Evolutionary conservation across 164 flowering plant genomes (phyloP), one percentile per base, ranked within the genome.

Genomic region (Umbellularia californica): DNA sequence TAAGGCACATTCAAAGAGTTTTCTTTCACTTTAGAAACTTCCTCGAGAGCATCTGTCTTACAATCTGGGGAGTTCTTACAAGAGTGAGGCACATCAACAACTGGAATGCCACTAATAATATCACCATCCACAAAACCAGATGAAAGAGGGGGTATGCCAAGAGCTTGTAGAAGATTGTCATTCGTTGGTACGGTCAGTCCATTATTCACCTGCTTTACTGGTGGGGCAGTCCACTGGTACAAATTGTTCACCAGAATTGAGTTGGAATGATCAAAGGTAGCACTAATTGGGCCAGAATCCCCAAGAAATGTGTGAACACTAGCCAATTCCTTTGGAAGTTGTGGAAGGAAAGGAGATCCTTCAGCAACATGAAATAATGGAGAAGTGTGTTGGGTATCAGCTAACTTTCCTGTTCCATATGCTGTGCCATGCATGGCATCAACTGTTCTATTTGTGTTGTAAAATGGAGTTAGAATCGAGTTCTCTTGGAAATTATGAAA

Each of bases 211-310:
- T 85, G 83, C 23, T 79, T 81, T 66, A 82, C 77, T 64, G 83
- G 75, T 51, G 79, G 58, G 71, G 73, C 71, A 73, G 81, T 64
- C 89, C 81, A 85, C 77, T 84, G 87, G 25, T 80, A 72, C 14
- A 81, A 51, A 71, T 83, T 81, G 70, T 87, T 85, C 52, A 65
- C 69, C n/a, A 65, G 50, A 58, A 35, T 81, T 14, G 77, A 47
- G 58, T 75, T 79, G 20, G 77, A 65, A 23, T 60, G 28, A 65
- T 72, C 78, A 22, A 74, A 17, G 5, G 81, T 50, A 75, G 79
- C 47, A 47, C 67, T 19, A 70, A 33, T 28, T 76, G 70, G 72
- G 58, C 33, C 73, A 67, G 73, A 68, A 63, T 79, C 83, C 70
- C 73, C 81, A 11, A 65, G 41, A 51, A 78, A 74, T 33, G 68